Percentiles rank a stretch among this genome's conserved stretches.
Evolutionary conservation across 495 filamentous ascomycete species (phyloP).

Genomic region (Aspergillus affinis): DNA sequence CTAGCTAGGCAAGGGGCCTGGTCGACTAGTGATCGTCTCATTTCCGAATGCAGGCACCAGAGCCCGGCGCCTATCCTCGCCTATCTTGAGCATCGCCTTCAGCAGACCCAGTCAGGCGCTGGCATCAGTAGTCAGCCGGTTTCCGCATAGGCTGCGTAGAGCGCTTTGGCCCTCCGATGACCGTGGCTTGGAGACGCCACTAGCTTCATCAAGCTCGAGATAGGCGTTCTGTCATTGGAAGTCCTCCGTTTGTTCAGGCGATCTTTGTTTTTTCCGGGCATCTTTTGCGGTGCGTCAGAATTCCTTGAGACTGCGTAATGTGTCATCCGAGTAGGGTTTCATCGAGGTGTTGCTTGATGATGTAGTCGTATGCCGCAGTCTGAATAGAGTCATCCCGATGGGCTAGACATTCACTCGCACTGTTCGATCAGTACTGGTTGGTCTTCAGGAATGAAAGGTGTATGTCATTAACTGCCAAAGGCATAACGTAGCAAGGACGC

Average conservation of each 20-base stretch:
- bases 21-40: conserved; percentile 11
- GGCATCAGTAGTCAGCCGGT: not conserved
- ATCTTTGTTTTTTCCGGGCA: not conserved
- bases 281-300: not conserved
- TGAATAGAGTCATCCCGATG: not conserved
- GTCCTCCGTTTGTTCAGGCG: not conserved
- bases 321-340: not conserved
- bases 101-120: not conserved
- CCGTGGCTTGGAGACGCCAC: not conserved
- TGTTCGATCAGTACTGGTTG: no score
- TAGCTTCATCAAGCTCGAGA: not conserved
- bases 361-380: not conserved
- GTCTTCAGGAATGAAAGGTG: not conserved
- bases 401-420: no score
- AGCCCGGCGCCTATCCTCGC: not conserved
- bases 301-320: not conserved
- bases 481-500: not conserved
- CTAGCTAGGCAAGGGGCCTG: conserved; percentile 14
- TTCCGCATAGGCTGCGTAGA: not conserved
- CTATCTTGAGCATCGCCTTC: not conserved
- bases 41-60: conserved; percentile 17
- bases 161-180: not conserved
- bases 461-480: not conserved
- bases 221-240: not conserved
- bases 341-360: not conserved